phyloP scores from a whole-genome alignment of 371 early-diverging fungal genomes.

The Phascolomyces articulosus region DNA sequence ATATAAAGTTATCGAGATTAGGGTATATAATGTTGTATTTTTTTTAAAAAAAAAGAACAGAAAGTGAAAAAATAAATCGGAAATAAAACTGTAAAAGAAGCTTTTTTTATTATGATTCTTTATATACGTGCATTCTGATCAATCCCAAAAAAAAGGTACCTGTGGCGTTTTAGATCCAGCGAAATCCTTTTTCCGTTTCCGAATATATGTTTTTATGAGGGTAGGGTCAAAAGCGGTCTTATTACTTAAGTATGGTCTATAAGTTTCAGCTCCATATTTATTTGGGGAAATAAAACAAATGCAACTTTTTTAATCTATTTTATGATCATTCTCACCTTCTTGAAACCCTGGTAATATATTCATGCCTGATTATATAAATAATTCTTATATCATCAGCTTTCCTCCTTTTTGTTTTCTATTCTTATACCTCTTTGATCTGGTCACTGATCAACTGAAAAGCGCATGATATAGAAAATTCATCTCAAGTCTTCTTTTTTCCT shows the following conservation, averaged over 20 bases:
- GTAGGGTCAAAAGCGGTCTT: neutral
- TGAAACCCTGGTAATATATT: no score
- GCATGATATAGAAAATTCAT: neutral
- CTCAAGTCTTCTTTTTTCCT: neutral
- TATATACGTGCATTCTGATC: neutral
- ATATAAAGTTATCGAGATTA: neutral
- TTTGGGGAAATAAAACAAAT: no score
- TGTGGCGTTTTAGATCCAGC: constrained; percentile 5
- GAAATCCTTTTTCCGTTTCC: constrained; percentile 2
- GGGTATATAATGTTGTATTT: neutral
- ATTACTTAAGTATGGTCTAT: neutral
- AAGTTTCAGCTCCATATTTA: neutral
- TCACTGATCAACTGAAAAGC: constrained; percentile 1
- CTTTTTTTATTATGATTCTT: neutral
- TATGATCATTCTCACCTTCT: no score
- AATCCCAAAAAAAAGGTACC: neutral
- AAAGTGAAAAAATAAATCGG: neutral
- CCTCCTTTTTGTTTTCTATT: neutral
- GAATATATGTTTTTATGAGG: neutral
- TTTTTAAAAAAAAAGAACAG: neutral
- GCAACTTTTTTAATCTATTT: no score
- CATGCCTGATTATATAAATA: no score
- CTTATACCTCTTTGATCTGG: neutral
- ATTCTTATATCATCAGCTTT: no score
- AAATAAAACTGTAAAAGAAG: neutral